Evolutionary conservation across 2,329 filamentous ascomycete genomes (phyloP).

Genomic region (Xylariaceae sp.): DNA sequence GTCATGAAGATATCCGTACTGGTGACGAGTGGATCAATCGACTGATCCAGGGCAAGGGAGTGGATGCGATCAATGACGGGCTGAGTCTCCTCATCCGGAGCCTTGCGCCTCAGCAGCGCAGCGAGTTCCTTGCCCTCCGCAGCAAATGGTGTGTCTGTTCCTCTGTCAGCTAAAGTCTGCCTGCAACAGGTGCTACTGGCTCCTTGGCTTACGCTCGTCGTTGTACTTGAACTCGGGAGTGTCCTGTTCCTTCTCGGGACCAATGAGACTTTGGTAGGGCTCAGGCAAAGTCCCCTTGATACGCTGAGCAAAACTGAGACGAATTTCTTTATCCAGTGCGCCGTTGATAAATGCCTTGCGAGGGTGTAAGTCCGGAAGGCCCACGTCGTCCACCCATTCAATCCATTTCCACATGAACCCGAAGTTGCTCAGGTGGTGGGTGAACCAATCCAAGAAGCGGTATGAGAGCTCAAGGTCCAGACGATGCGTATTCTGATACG

Average conservation of each 20-base stretch:
- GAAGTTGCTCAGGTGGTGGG: constrained; percentile 96
- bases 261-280: constrained; percentile 72
- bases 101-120: constrained; percentile 73
- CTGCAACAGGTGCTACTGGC: constrained; percentile 2
- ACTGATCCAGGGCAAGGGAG: constrained; percentile 61
- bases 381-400: constrained; percentile 87
- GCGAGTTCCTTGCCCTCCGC: constrained; percentile 78
- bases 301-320: constrained; percentile 89
- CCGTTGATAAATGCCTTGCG: constrained; percentile 90
- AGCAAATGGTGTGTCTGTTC: constrained; percentile 67
- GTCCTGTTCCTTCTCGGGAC: constrained; percentile 85
- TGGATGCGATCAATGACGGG: constrained; percentile 74
- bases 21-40: constrained; percentile 71
- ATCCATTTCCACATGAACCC: constrained; percentile 99
- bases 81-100: constrained; percentile 78
- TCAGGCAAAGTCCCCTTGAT: constrained; percentile 90
- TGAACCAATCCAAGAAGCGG: constrained; percentile 94
- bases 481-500: constrained; percentile 74
- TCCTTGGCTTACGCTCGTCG: constrained; percentile 54
- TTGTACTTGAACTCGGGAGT: constrained; percentile 93
- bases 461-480: constrained; percentile 83
- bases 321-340: constrained; percentile 91
- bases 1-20: constrained; percentile 93
- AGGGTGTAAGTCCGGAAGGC: constrained; percentile 68
- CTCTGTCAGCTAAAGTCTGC: constrained; percentile 9